Conservation (phyloP, 441 rosid species). For the Daphne laureola region DNA sequence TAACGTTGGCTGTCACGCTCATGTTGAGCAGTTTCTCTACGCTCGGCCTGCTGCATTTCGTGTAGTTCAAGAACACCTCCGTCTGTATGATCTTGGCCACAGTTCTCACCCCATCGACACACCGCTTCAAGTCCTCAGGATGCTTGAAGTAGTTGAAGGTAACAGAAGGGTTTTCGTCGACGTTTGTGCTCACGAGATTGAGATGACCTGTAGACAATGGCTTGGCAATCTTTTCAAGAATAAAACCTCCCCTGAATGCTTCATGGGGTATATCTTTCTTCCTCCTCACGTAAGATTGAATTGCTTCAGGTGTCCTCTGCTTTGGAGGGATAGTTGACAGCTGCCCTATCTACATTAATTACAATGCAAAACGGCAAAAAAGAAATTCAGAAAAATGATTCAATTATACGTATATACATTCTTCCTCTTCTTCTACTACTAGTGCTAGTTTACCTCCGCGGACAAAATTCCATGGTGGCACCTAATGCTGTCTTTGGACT, state of each 20-base stretch:
- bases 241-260: constrained; percentile 89
- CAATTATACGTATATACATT: background rate
- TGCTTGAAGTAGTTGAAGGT: constrained; percentile 89
- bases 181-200: constrained; percentile 51
- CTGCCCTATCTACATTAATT: constrained; percentile 59
- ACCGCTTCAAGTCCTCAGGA: constrained; percentile 60
- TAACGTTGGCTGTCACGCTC: constrained; percentile 69
- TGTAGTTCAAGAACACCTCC: constrained; percentile 48
- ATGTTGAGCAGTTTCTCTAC: constrained; percentile 59
- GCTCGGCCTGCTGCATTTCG: constrained; percentile 39
- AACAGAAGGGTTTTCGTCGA: constrained; percentile 73
- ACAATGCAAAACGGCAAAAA: background rate
- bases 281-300: constrained; percentile 38
- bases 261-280: constrained; percentile 61
- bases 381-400: background rate
- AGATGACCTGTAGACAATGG: constrained; percentile 77
- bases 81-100: constrained; percentile 58
- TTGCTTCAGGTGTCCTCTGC: constrained; percentile 61
- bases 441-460: constrained; percentile 61
- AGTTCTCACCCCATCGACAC: constrained; percentile 66
- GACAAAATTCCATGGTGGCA: constrained; percentile 80
- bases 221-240: constrained; percentile 66
- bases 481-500: constrained; percentile 64
- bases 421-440: too few relatives aligned
- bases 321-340: constrained; percentile 65